Evolutionary conservation across 164 flowering plant species (phyloP), one percentile per base, ranked within the genome.

Genomic region (Umbilicus rupestris): DNA sequence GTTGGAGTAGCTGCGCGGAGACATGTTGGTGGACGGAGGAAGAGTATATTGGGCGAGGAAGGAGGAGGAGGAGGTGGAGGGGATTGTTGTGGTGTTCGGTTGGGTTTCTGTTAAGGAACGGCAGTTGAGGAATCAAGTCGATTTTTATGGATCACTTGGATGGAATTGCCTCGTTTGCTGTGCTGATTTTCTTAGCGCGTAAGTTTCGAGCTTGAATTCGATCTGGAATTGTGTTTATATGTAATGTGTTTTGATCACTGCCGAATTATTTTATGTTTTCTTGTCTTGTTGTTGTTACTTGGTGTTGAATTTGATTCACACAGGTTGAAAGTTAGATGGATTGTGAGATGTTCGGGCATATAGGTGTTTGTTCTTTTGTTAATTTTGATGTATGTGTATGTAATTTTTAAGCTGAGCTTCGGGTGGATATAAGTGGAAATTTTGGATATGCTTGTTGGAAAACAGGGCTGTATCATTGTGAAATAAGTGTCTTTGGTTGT

Each of bases 121-220:
- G 16, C 76, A 79, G 7, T 67, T 85, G 72, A 67, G 69, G 69
- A 66, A 70, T 37, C 77, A 50, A 63, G 76, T 75, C 5, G 78
- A 78, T 68, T 72, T 85, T 64, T 85, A 83, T 39, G 58, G 80
- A 30, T 83, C 87, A 62, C 78, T 85, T 15, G 82, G 84, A 0
- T 85, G 87, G 89, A 77, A 77, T 67, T 80, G 81, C 30, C 87
- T 85, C 52, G 80, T 85, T 62, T 80, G 76, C 55, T 76, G 71
- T 63, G 71, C 89, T 64, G 72, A 78, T 74, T 85, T 80, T 64
- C 78, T 82, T 70, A 73, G 42, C 69, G 80, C 79, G 89, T 85
- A 69, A 55, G 60, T 24, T 55, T 52, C 15, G 15, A 52, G 58
- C 58, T 22, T 12, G 30, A 52, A 52, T 55, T 55, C 33, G 19